phyloP scores from a whole-genome alignment of 345 rosid genomes.

The Salix dunnii region DNA sequence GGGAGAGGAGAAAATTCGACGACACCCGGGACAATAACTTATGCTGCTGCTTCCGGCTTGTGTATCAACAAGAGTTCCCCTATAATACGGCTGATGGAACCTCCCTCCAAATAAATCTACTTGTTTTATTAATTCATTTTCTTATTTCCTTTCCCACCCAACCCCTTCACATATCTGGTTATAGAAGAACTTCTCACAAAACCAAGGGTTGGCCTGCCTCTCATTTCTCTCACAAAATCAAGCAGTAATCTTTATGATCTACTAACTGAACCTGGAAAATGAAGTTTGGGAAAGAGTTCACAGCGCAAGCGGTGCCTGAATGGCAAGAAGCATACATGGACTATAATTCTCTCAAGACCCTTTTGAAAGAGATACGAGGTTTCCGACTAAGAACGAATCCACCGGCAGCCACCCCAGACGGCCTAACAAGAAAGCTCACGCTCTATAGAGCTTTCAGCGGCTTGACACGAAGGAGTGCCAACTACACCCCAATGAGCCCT shows the following conservation, averaged over 20 bases:
- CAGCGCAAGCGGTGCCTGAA: constrained; percentile 70
- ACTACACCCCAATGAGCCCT: constrained; percentile 14
- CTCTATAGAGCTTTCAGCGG: constrained; percentile 69
- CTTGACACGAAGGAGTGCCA: constrained; percentile 23
- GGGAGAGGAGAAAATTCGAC: too few species aligned
- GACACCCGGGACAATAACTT: too few species aligned
- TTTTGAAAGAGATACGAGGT: constrained; percentile 47
- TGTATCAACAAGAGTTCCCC: too few species aligned
- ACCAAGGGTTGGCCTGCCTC: background rate
- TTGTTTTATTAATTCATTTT: too few species aligned
- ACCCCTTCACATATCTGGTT: background rate
- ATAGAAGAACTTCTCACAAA: constrained; percentile 21
- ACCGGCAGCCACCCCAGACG: constrained; percentile 14
- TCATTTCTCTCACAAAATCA: background rate
- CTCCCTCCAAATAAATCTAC: too few species aligned
- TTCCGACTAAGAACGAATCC: constrained; percentile 38
- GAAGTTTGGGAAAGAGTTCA: constrained; percentile 77
- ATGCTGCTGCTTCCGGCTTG: too few species aligned
- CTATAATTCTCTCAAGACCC: constrained; percentile 46
- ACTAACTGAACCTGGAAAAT: constrained; percentile 20
- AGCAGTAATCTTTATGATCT: background rate
- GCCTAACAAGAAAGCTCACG: constrained; percentile 35
- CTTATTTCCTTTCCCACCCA: background rate
- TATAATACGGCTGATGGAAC: constrained; percentile 25
- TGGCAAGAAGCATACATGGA: constrained; percentile 75